Evolutionary conservation across 1,139 yeast species (phyloP).

Genomic region (Candida tetrigidarum): DNA sequence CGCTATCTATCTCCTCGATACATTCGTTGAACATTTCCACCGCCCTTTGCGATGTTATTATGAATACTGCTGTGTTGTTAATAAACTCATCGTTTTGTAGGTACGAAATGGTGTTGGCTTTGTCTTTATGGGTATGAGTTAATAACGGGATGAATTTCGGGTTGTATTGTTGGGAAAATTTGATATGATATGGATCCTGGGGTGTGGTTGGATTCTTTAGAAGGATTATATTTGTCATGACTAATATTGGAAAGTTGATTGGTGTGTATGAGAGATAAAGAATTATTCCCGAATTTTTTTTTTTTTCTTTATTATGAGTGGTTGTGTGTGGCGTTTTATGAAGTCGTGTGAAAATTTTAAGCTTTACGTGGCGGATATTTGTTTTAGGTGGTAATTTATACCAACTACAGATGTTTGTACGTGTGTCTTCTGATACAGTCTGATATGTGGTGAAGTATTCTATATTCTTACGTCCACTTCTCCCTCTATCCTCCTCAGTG

Average conservation of each 20-base stretch:
- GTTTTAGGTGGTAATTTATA: too few species aligned
- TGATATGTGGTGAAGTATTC: too few species aligned
- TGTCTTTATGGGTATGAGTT: slow-evolving; percentile 60
- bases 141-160: slow-evolving; percentile 71
- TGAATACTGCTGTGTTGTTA: slow-evolving; percentile 42
- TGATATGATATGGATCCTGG: slow-evolving; percentile 61
- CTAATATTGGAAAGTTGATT: background rate
- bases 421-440: too few species aligned
- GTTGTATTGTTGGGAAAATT: slow-evolving; percentile 36
- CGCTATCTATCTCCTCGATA: slow-evolving; percentile 26
- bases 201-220: slow-evolving; percentile 74
- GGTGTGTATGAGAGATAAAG: background rate
- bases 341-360: background rate
- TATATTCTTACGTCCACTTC: too few species aligned
- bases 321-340: background rate
- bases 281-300: background rate
- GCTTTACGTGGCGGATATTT: too few species aligned
- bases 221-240: slow-evolving; percentile 32
- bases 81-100: slow-evolving; percentile 46
- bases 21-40: slow-evolving; percentile 73
- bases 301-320: background rate
- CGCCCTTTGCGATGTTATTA: slow-evolving; percentile 92
- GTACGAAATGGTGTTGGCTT: slow-evolving; percentile 43
- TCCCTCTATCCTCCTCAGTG: too few species aligned
- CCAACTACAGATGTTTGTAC: too few species aligned